Percentiles rank a stretch among this genome's conserved stretches.
phyloP scores from a whole-genome alignment of 441 rosid species.

The Rhodomyrtus psidioides region DNA sequence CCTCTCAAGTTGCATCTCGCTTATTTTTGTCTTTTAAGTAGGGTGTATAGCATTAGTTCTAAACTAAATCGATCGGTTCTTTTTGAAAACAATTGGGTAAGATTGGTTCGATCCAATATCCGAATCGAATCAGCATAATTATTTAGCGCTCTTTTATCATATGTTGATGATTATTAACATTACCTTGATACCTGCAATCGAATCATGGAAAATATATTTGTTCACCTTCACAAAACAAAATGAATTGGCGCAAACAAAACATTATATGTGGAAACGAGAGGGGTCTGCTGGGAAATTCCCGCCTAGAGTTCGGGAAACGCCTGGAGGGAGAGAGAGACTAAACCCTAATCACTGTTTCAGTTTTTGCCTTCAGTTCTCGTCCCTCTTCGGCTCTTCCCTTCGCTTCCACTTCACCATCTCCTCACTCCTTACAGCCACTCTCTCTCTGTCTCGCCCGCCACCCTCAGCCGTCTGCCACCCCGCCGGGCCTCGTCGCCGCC shows the following conservation, averaged over 20 bases:
- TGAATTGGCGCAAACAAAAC: background rate
- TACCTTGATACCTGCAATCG: background rate
- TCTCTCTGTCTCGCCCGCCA: background rate
- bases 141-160: background rate
- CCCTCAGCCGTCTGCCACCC: background rate
- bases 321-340: background rate
- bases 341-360: background rate
- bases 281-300: background rate
- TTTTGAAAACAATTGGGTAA: accelerated
- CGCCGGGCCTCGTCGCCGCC: background rate
- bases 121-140: accelerated
- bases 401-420: background rate
- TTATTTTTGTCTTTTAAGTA: background rate
- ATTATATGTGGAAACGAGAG: background rate
- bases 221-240: background rate
- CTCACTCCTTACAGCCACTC: background rate
- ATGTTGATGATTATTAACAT: background rate
- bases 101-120: accelerated
- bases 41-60: background rate
- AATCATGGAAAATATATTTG: background rate
- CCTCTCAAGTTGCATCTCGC: background rate
- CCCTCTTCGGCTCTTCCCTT: background rate
- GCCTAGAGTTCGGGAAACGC: background rate
- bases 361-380: background rate
- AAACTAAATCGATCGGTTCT: accelerated